phyloP scores from a whole-genome alignment of 768 basidiomycete species.

The Termitomyces titanicus region DNA sequence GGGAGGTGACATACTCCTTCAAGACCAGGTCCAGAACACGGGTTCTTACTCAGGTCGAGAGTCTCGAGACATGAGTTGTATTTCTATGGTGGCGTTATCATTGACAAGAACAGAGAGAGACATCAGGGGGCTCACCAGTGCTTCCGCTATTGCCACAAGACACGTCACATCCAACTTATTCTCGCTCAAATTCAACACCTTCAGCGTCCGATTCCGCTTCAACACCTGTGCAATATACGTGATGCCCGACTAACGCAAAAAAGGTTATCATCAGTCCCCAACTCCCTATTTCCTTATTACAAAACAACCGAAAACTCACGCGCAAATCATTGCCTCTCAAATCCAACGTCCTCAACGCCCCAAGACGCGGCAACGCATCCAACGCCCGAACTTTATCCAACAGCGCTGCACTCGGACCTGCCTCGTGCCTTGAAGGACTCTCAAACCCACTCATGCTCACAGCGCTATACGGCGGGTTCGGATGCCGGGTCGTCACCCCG shows the following conservation, averaged over 20 bases:
- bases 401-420: constrained; percentile 69
- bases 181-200: constrained; percentile 91
- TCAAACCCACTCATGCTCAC: constrained; percentile 19
- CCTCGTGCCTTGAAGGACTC: constrained; percentile 26
- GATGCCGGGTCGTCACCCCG: constrained; percentile 46
- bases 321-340: constrained; percentile 89
- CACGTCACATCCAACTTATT: constrained; percentile 88
- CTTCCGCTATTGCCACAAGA: constrained; percentile 80
- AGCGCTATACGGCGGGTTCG: constrained; percentile 19
- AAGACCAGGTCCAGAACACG: constrained; percentile 82
- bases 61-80: constrained; percentile 94
- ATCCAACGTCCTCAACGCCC: constrained; percentile 85
- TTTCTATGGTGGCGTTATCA: constrained; percentile 51
- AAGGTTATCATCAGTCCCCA: constrained; percentile 4
- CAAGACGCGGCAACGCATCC: constrained; percentile 81
- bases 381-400: constrained; percentile 88
- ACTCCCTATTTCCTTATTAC: too few species aligned
- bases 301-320: constrained; percentile 42
- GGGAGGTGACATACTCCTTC: constrained; percentile 70
- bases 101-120: background rate
- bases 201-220: constrained; percentile 93
- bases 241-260: constrained; percentile 54
- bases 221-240: constrained; percentile 92
- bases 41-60: constrained; percentile 89
- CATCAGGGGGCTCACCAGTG: constrained; percentile 55